phyloP scores from a whole-genome alignment of 306 rosid genomes.

The Potentilla sterilis region DNA sequence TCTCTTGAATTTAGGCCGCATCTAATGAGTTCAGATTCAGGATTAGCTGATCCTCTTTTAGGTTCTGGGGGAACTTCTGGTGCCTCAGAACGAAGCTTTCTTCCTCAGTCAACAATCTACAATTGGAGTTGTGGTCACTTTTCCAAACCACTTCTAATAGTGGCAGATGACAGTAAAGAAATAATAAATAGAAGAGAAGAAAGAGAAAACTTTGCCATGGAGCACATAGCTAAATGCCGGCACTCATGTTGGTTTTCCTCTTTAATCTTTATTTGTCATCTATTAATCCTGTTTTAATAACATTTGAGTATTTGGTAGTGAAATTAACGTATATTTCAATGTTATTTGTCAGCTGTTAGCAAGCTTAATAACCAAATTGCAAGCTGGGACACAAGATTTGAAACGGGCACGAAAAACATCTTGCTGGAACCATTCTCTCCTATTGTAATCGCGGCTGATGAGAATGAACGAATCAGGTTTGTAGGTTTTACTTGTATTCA shows the following conservation, averaged over 20 bases:
- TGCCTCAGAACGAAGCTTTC: slow-evolving; percentile 73
- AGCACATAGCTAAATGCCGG: slow-evolving; percentile 87
- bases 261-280: slow-evolving; percentile 6
- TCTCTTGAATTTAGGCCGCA: slow-evolving; percentile 94
- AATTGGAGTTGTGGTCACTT: slow-evolving; percentile 97
- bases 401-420: slow-evolving; percentile 62
- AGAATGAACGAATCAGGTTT: slow-evolving; percentile 92
- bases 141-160: slow-evolving; percentile 82
- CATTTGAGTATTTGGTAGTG: slow-evolving; percentile 11
- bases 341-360: slow-evolving; percentile 63
- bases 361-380: slow-evolving; percentile 83
- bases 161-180: slow-evolving; percentile 72
- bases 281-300: slow-evolving; percentile 7
- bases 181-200: slow-evolving; percentile 77
- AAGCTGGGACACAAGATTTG: slow-evolving; percentile 80
- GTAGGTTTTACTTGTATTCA: background rate
- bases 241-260: slow-evolving; percentile 63
- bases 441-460: slow-evolving; percentile 86
- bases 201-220: slow-evolving; percentile 83
- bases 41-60: slow-evolving; percentile 89
- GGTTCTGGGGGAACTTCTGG: slow-evolving; percentile 63
- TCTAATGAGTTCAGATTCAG: slow-evolving; percentile 81
- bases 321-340: slow-evolving; percentile 13
- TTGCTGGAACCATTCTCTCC: slow-evolving; percentile 96
- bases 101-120: slow-evolving; percentile 89